A percentile compares a stretch with the other conserved stretches of the same genome.
phyloP scores from a whole-genome alignment of 768 basidiomycete genomes.

The Strobilomyces dryophilus region DNA sequence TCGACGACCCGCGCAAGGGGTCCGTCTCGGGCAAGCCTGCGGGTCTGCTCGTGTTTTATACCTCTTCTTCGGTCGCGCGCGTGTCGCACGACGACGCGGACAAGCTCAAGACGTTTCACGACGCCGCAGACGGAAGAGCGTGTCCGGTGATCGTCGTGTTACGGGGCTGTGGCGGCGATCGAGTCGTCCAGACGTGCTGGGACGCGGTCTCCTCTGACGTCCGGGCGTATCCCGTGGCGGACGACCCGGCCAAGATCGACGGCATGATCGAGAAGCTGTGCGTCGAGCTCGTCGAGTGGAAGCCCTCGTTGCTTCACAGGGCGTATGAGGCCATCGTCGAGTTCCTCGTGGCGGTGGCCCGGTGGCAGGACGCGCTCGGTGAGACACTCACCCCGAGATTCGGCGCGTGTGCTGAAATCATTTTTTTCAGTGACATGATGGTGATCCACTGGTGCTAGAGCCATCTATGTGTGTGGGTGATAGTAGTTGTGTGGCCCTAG shows the following conservation, averaged over 20 bases:
- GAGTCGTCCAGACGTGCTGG: background rate
- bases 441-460: no score
- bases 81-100: background rate
- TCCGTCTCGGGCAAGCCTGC: background rate
- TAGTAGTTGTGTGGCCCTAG: no score
- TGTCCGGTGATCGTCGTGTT: slow-evolving; percentile 3
- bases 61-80: background rate
- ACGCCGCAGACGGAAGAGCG: background rate
- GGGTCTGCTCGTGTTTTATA: background rate
- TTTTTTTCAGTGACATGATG: background rate
- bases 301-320: background rate
- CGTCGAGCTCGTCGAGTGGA: background rate
- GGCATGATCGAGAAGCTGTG: background rate
- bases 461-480: no score
- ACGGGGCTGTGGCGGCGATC: background rate
- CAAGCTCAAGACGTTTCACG: background rate
- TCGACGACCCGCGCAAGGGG: background rate
- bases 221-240: background rate
- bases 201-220: background rate
- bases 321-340: background rate
- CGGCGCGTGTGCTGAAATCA: background rate
- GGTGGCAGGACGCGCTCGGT: background rate
- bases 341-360: background rate
- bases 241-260: background rate
- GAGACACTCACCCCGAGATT: background rate